phyloP scores from a whole-genome alignment of 2,329 filamentous ascomycete species.

The Dryadomyces quercivorus region DNA sequence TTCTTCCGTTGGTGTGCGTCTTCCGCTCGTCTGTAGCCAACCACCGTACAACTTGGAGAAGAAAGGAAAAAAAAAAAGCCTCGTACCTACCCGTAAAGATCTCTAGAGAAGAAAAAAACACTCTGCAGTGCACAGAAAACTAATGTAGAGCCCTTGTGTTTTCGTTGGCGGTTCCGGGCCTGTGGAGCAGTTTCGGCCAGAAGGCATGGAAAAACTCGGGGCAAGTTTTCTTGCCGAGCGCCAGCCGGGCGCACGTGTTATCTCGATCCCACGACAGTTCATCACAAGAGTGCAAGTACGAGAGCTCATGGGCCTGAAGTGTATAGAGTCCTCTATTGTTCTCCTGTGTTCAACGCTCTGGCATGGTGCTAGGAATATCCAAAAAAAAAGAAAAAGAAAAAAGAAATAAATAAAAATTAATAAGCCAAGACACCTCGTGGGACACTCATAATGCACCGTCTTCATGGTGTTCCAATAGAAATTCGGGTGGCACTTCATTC shows the following conservation, averaged over 20 bases:
- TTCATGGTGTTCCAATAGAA: constrained; percentile 31
- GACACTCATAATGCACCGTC: constrained; percentile 7
- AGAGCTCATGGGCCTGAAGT: background rate
- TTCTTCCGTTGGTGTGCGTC: background rate
- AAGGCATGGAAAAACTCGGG: constrained; percentile 5
- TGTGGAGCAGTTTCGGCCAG: background rate
- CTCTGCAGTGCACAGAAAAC: background rate
- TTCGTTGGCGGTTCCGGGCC: background rate
- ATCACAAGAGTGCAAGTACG: background rate
- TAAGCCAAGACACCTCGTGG: background rate
- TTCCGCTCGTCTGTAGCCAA: background rate
- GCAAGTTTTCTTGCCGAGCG: constrained; percentile 8
- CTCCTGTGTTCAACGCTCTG: too few relatives aligned
- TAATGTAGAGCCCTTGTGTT: background rate
- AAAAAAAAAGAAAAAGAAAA: background rate
- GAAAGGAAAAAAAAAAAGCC: too few relatives aligned
- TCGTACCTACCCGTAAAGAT: too few relatives aligned
- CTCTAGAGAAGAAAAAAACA: background rate
- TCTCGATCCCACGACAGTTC: too few relatives aligned
- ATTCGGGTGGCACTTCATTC: constrained; percentile 39
- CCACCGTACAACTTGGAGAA: background rate
- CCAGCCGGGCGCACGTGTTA: constrained; percentile 5
- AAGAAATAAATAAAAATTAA: background rate
- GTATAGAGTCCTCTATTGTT: background rate
- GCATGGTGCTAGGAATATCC: background rate